Evolutionary conservation across 2,329 filamentous ascomycete species (phyloP), one percentile per base, ranked within the genome.

Genomic region (Ophiocordyceps sinensis): DNA sequence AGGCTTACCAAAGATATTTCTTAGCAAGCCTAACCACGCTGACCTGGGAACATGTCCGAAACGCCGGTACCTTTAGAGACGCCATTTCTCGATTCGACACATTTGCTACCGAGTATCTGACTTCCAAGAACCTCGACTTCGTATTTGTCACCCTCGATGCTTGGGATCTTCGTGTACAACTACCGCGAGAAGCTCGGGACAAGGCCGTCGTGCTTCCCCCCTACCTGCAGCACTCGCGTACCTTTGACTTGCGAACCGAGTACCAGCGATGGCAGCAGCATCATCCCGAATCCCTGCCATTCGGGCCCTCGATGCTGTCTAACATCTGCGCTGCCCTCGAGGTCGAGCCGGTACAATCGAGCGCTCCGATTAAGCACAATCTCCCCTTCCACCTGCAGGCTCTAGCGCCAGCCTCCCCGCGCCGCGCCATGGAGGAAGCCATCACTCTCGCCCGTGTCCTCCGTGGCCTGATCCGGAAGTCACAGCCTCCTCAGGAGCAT

Each of bases 181-280:
- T 98, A 58, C 91, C 91, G 38, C 85, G 91, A 48, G 91, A 98
- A 69, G 91, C 91, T 57, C 85, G 91, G 55, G 91, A 98, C 69
- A 98, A 98, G 73, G 84, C 88, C 50, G 91, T 96, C 35, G 91
- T 96, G 40, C 77, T 98, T 30, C 91, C 91, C 19, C 84, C 89
- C 10, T 98, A 98, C 63, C 76, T 98, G 45, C 91, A 98, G 68
- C 91, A 98, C 69, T 95, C 91, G 32, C 82, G 91, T 45, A 94
- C 89, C 43, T 98, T 96, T 59, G 91, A 96, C 59, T 76, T 98
- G 43, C 84, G 91, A 48, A 94, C 87, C 55, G 91, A 98, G 66
- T 98, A 98, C 61, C 88, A 95, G 67, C 78, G 88, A 59, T 98
- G 91, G 88, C 91, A 96, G 65, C 86, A 93, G 55, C 89, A 96